These are phyloP conservation scores for Lagenidium giganteum DNA, from an alignment of 352 stramenopile genomes.

Conservation along the genomic window DNA sequence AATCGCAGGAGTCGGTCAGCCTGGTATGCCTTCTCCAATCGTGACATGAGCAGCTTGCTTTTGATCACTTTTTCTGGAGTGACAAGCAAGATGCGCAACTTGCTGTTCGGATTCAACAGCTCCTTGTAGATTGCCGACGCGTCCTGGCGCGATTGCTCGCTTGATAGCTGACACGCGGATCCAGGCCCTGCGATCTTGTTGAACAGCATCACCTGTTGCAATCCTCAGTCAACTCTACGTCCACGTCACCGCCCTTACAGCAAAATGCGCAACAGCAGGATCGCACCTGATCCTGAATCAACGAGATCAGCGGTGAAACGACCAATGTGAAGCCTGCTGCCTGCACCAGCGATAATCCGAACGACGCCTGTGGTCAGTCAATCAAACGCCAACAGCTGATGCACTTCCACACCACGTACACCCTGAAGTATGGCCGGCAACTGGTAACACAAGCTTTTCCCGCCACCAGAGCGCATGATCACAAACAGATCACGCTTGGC, in stretches of 20 bases:
- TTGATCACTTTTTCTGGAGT: slow-evolving; percentile 89
- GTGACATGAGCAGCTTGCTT: slow-evolving; percentile 74
- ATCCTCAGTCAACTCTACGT: background rate
- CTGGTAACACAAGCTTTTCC: slow-evolving; percentile 85
- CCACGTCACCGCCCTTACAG: background rate
- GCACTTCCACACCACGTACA: slow-evolving; percentile 17
- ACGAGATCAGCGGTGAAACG: slow-evolving; percentile 85
- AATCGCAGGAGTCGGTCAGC: slow-evolving; percentile 74
- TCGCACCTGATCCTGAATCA: slow-evolving; percentile 88
- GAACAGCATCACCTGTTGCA: slow-evolving; percentile 52
- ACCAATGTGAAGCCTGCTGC: slow-evolving; percentile 84
- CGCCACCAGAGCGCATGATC: slow-evolving; percentile 84
- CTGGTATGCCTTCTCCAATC: slow-evolving; percentile 81
- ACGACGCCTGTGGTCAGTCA: too few species aligned
- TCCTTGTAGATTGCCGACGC: slow-evolving; percentile 52
- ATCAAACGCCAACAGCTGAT: too few species aligned
- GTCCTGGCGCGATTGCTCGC: slow-evolving; percentile 35
- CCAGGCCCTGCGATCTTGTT: slow-evolving; percentile 44
- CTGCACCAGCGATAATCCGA: too few species aligned
- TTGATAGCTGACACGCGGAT: slow-evolving; percentile 31
- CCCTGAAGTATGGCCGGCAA: slow-evolving; percentile 64
- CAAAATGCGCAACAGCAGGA: too few species aligned
- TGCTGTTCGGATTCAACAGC: slow-evolving; percentile 68
- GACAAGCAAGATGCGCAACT: slow-evolving; percentile 82
- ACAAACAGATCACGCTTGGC: slow-evolving; percentile 80